Base-by-base conservation (phyloP, 1,284 basidiomycete genomes). In the Serendipita sp. region DNA sequence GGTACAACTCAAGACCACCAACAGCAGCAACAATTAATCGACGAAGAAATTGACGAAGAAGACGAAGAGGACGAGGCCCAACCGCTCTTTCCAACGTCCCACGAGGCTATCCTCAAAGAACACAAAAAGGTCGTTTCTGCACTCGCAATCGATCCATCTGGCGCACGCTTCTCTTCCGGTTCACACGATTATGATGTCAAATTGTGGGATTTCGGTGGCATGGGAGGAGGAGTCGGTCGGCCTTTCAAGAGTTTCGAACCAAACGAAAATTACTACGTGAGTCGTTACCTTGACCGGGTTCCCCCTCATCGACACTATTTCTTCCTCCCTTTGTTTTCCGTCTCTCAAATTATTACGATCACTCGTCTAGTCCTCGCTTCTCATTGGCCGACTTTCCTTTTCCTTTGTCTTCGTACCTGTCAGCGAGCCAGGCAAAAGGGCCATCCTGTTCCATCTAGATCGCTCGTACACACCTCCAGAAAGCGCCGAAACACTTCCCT, bases 121-220 rank as follows among this genome's bases (percentile, higher is more conserved):
- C 95, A 99, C 72, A 87, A 83, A 15, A 99, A 97, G 77, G 91
- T 95, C 58, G 84, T 98, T 26, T 92, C 93, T 3, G 93, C 95
- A 1, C 77, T 99, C 30, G 82, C 91, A 0, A 77, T 99, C 44
- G 96, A 99, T 72, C 86, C 92, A 0, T 90, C 93, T 12, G 96
- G 96, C 58, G 92, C 94, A 2, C 84, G 96, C 34, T 77, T 99
- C 34, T 77, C 91, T 3, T 91, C 92, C 1, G 96, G 96, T 8
- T 90, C 89, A 15, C 88, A 97, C 74, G 96, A 99, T 74, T 98
- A 98, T 71, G 91, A 95, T 73, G 87, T 90, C 74, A 98, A 98
- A 74, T 74, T 99, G 61, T 99, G 94, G 94, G 96, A 99, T 74
- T 99, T 99, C 75, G 96, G 95, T 69, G 96, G 96, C 4, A 99